Evolutionary conservation across 1,284 basidiomycete species (phyloP).

Genomic region (Tilletia indica): DNA sequence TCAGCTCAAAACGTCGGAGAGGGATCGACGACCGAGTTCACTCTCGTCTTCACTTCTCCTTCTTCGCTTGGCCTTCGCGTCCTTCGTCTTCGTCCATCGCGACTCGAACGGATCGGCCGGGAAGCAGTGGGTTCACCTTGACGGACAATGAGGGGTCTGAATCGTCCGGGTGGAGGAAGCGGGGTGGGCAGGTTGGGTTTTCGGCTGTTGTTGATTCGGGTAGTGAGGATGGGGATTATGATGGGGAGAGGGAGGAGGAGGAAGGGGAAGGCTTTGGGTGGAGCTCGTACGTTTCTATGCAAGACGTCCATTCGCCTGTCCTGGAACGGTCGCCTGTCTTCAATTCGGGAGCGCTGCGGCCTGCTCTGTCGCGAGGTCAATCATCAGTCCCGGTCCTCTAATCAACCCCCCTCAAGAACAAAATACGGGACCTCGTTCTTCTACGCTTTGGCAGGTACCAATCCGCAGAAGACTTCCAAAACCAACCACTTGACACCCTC

Average conservation of each 20-base stretch:
- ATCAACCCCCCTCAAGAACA: background rate
- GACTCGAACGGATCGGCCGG: background rate
- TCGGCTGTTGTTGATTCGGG: slow-evolving; percentile 12
- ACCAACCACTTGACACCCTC: too few species aligned
- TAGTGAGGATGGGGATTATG: background rate
- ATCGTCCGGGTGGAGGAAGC: too few species aligned
- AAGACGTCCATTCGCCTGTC: slow-evolving; percentile 1
- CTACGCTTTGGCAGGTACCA: too few species aligned
- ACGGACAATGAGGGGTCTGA: background rate
- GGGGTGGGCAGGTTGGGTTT: background rate
- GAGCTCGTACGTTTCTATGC: slow-evolving; percentile 19
- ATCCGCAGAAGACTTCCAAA: too few species aligned
- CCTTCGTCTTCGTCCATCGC: slow-evolving; percentile 2
- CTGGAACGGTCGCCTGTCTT: slow-evolving; percentile 7
- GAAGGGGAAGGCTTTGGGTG: slow-evolving; percentile 1
- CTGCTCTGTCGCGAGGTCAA: background rate
- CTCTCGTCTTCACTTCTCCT: slow-evolving; percentile 11
- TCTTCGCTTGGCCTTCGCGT: slow-evolving; percentile 3
- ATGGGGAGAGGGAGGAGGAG: background rate
- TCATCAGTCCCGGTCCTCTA: background rate
- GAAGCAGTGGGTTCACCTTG: background rate
- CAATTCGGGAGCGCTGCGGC: background rate
- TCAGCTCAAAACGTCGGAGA: background rate
- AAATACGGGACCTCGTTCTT: too few species aligned
- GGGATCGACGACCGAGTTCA: slow-evolving; percentile 1